Conservation (phyloP, 495 filamentous ascomycete species). For the Aspergillus wentii region DNA sequence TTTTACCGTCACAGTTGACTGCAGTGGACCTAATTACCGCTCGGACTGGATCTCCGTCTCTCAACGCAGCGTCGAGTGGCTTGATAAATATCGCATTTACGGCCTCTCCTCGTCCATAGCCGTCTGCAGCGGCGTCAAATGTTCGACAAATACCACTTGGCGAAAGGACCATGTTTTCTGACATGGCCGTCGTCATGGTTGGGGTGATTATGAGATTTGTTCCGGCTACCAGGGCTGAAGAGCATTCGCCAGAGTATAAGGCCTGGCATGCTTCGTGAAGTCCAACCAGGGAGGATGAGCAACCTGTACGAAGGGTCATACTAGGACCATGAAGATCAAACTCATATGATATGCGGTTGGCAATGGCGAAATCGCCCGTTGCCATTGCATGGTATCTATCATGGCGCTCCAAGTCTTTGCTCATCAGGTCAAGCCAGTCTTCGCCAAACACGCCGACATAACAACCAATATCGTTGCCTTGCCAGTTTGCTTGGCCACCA, state of each 20-base stretch:
- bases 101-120: conserved; percentile 54
- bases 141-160: conserved; percentile 18
- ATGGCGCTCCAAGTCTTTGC: conserved; percentile 12
- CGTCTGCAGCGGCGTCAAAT: conserved; percentile 55
- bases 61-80: conserved; percentile 17
- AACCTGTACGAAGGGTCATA: conserved; percentile 29
- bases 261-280: conserved; percentile 34
- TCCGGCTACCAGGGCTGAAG: conserved; percentile 28
- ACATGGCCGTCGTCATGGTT: conserved; percentile 9
- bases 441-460: conserved; percentile 17
- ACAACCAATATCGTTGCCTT: conserved; percentile 5
- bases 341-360: conserved; percentile 30
- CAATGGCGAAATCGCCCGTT: conserved; percentile 7
- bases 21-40: conserved; percentile 24
- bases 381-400: conserved; percentile 7
- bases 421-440: conserved; percentile 9
- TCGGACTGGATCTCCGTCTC: conserved; percentile 26
- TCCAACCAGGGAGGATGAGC: conserved; percentile 28
- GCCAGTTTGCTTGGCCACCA: conserved; percentile 5
- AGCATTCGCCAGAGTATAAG: conserved; percentile 26
- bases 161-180: conserved; percentile 4
- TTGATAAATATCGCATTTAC: conserved; percentile 28
- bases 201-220: conserved; percentile 26
- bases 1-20: conserved; percentile 24
- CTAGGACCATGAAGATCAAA: conserved; percentile 32